Conservation (phyloP, 352 stramenopile genomes). For the Plasmopara halstedii region DNA sequence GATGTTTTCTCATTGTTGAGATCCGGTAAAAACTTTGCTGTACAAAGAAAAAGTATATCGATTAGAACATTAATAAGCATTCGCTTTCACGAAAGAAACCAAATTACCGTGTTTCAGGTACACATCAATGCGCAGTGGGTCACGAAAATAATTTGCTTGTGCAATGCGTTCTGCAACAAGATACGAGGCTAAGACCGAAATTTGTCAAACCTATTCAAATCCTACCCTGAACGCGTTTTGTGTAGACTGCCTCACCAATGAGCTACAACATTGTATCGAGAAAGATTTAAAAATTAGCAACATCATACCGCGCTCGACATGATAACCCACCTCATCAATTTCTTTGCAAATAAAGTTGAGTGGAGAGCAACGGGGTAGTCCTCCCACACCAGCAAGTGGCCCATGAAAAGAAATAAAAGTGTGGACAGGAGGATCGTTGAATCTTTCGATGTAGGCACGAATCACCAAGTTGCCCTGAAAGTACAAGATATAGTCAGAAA, state of each 20-base stretch:
- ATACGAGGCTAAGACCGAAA: constrained; percentile 3
- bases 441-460: constrained; percentile 90
- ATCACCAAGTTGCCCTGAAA: constrained; percentile 86
- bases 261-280: constrained; percentile 41
- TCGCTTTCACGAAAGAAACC: not conserved
- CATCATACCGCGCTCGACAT: not conserved
- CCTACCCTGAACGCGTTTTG: constrained; percentile 69
- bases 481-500: not conserved
- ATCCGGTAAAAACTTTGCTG: constrained; percentile 73
- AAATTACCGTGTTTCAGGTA: constrained; percentile 58
- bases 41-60: not conserved
- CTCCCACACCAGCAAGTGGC: constrained; percentile 84
- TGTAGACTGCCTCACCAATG: constrained; percentile 83
- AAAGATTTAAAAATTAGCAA: too few species aligned
- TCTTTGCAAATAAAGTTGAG: constrained; percentile 80
- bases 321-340: constrained; percentile 47
- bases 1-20: constrained; percentile 87
- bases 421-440: constrained; percentile 88
- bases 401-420: constrained; percentile 91
- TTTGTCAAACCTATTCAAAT: not conserved
- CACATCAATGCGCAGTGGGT: constrained; percentile 66
- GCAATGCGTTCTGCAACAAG: constrained; percentile 56
- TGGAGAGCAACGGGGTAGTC: constrained; percentile 83
- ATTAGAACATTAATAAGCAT: not conserved
- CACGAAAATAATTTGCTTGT: constrained; percentile 92